phyloP scores from a whole-genome alignment of 2,329 filamentous ascomycete species.

The Diplodia seriata region DNA sequence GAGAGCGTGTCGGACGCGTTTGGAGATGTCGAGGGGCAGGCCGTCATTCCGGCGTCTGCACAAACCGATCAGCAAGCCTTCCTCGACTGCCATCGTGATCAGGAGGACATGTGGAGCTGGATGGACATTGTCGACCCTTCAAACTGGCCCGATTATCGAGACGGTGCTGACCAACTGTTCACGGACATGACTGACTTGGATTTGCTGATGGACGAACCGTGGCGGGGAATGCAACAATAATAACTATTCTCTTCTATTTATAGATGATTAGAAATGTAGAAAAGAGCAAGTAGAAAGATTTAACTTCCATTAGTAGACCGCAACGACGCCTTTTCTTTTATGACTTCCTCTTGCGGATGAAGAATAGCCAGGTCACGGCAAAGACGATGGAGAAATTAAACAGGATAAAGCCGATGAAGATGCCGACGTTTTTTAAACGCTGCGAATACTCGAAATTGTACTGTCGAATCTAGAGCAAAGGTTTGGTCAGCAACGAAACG shows the following conservation, averaged over 20 bases:
- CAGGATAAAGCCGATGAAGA: conserved; percentile 1
- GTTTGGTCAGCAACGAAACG: not conserved
- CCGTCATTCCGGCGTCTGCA: not conserved
- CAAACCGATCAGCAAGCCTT: not conserved
- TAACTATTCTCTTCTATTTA: too few species aligned
- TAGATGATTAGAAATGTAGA: too few species aligned
- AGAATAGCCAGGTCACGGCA: not conserved
- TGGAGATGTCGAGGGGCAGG: not conserved
- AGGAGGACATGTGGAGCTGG: conserved; percentile 9
- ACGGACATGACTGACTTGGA: not conserved
- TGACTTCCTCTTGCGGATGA: not conserved
- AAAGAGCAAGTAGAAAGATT: too few species aligned
- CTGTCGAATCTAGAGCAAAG: not conserved
- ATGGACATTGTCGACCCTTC: not conserved
- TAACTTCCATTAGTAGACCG: too few species aligned
- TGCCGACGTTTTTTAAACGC: not conserved
- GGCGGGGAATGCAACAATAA: too few species aligned
- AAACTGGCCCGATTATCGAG: not conserved
- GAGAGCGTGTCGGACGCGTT: not conserved
- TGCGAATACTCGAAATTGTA: not conserved
- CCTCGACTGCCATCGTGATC: not conserved
- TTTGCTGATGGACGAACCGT: not conserved
- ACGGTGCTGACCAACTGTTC: not conserved
- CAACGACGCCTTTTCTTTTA: not conserved
- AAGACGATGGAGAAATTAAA: not conserved